Evolutionary conservation across 108 stramenopile genomes (phyloP).

Genomic region (Fistulifera solaris): DNA sequence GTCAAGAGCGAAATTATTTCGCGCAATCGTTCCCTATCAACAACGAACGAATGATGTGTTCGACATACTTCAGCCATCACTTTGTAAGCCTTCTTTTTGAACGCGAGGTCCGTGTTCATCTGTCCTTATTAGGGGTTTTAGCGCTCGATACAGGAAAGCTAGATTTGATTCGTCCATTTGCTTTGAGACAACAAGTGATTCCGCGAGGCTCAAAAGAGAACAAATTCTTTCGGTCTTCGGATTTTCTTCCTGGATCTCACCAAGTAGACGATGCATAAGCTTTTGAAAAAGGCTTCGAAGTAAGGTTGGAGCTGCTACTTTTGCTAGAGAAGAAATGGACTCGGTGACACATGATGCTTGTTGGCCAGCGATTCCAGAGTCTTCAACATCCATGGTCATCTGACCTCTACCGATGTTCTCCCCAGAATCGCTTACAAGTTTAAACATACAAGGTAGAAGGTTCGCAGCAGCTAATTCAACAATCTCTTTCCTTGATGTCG

Average conservation of each 20-base stretch:
- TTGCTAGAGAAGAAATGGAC: conserved; percentile 53
- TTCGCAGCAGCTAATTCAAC: not conserved
- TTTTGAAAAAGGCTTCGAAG: conserved; percentile 68
- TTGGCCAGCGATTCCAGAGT: not conserved
- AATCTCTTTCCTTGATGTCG: not conserved
- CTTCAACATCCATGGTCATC: not conserved
- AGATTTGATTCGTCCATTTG: conserved; percentile 51
- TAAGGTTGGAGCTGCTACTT: conserved; percentile 42
- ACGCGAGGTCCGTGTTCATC: conserved; percentile 55
- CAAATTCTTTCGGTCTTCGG: conserved; percentile 50
- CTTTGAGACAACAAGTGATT: conserved; percentile 57
- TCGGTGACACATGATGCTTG: conserved; percentile 28
- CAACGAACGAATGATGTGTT: conserved; percentile 34
- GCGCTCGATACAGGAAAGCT: conserved; percentile 53
- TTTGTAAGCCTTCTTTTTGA: conserved; percentile 73
- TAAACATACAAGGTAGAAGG: conserved; percentile 5
- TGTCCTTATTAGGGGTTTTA: conserved; percentile 63
- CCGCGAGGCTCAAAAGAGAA: conserved; percentile 53
- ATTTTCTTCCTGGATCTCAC: conserved; percentile 33
- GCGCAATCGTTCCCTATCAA: conserved; percentile 32
- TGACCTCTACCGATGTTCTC: not conserved
- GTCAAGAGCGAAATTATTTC: conserved; percentile 60
- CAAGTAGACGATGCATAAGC: conserved; percentile 56
- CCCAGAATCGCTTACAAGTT: conserved; percentile 3
- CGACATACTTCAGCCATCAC: conserved; percentile 62